Evolutionary conservation across 2,329 filamentous ascomycete genomes (phyloP), one percentile per base, ranked within the genome.

Genomic region (Verticillium zaregamsianum): DNA sequence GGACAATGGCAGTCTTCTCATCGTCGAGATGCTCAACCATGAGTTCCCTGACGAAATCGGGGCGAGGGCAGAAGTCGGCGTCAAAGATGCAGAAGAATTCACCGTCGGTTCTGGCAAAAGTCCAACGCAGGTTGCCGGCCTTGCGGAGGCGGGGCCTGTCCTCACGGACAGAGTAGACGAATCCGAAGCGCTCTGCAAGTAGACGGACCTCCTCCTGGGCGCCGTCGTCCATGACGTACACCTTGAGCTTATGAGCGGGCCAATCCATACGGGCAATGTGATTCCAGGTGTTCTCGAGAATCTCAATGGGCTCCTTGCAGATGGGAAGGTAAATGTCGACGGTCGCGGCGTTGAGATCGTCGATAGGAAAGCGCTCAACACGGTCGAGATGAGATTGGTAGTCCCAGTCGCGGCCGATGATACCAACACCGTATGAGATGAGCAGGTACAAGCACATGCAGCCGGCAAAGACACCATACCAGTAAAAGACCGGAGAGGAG

Each of bases 21-120:
- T 78, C 74, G 8, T 70, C 74, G 58, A 77, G 65, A 61, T 77
- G 74, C 62, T 77, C 72, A 0, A 76, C 75, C 2, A 78, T 70
- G 28, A 77, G 64, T 61, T 79, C 76, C 31, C 66, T 64, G 6
- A 79, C 62, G 55, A 79, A 78, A 62, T 79, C 76, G 2, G 73
- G 70, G 9, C 76, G 72, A 0, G 76, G 76, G 62, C 76, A 79
- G 58, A 79, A 79, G 63, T 79, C 76, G 28, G 76, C 76, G 60
- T 79, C 76, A 57, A 77, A 78, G 59, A 79, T 78, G 61, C 71
- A 69, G 55, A 78, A 79, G 68, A 71, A 79, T n/a, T 77, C 73
- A 15, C 74, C 76, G 9, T 65, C 58, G 1, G 76, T 78, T 9
- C 74, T 63, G 0, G 73, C 65, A 59, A 78, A 79, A 1, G 76